Evolutionary conservation across 1,284 basidiomycete genomes (phyloP).

Genomic region (Trichosporon sp.): DNA sequence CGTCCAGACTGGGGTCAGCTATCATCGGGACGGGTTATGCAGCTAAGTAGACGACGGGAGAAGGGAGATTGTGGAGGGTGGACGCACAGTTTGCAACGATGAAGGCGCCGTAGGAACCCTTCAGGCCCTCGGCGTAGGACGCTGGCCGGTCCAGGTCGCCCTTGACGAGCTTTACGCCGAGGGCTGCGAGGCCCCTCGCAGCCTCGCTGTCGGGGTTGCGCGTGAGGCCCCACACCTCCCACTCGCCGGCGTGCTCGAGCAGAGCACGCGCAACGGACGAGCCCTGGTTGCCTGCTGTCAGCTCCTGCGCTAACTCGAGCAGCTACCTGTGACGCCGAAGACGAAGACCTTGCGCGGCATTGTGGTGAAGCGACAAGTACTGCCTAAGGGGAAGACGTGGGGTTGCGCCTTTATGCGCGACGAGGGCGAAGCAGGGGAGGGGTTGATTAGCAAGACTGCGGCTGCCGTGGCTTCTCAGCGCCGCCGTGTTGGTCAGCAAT

Average conservation of each 20-base stretch:
- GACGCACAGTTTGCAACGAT: slow-evolving; percentile 31
- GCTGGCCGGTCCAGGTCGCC: slow-evolving; percentile 20
- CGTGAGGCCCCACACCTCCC: slow-evolving; percentile 22
- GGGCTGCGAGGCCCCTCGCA: slow-evolving; percentile 9
- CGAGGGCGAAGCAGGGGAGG: too few species aligned
- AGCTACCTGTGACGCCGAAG: slow-evolving; percentile 21
- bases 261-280: slow-evolving; percentile 18
- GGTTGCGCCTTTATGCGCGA: too few species aligned
- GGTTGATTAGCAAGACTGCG: too few species aligned
- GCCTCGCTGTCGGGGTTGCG: slow-evolving; percentile 16
- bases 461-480: too few species aligned
- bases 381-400: neutral
- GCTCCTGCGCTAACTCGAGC: neutral
- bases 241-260: slow-evolving; percentile 10
- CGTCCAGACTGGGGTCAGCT: slow-evolving; percentile 18
- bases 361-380: neutral
- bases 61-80: neutral
- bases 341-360: slow-evolving; percentile 13
- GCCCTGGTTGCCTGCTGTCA: slow-evolving; percentile 15
- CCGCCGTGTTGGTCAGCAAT: too few species aligned
- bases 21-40: neutral
- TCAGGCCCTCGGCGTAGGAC: slow-evolving; percentile 20
- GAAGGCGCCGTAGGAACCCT: slow-evolving; percentile 26
- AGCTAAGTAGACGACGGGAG: neutral
- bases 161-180: slow-evolving; percentile 23